Base-by-base conservation (phyloP, 2,329 filamentous ascomycete genomes). In the Penicillium sp. region DNA sequence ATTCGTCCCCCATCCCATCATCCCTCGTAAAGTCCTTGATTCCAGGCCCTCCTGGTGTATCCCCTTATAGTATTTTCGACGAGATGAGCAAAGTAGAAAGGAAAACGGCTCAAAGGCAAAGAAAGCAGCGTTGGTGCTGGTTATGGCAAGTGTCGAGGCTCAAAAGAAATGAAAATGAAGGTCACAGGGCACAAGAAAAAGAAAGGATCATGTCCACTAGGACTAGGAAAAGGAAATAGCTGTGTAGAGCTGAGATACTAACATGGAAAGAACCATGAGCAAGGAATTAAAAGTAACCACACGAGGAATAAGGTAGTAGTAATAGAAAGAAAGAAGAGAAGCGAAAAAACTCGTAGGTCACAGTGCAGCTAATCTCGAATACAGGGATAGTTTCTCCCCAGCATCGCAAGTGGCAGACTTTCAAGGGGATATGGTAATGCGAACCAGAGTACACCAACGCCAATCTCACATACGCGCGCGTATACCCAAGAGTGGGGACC, bases 391-490 rank as follows among this genome's bases (percentile, higher is more conserved):
- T 41, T 38, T 47, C 47, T 38, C 48, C 52, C 51, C 39, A 50
- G 41, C 39, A 9, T 27, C 26, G 43, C 40, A 11, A 51, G 48
- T 41, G 50, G 47, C 48, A 44, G 41, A 44, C 57, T 50, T 37
- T 50, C 34, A 35, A 39, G 39, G 32, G 35, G 27, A 36, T 29
- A 29, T 22, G 18, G 22, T 31, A 52, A 59, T 60, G 61, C 59
- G 59, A 55, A 62, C 55, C 56, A 52, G 55, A 58, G 57, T 57
- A 63, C 64, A 62, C 64, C 60, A 68, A 68, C 64, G 65, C 64
- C 64, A 60, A 54, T 62, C 56, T 63, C 38, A 50, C 52, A 51
- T 44, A 51, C 35, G 40, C 34, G 38, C 48, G 51, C 46, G 61
- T 58, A 61, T 59, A 63, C 64, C 60, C 8, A 31, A 61, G 52